Evolutionary conservation across 2,329 filamentous ascomycete species (phyloP).

Genomic region (Cladosporium sp.): DNA sequence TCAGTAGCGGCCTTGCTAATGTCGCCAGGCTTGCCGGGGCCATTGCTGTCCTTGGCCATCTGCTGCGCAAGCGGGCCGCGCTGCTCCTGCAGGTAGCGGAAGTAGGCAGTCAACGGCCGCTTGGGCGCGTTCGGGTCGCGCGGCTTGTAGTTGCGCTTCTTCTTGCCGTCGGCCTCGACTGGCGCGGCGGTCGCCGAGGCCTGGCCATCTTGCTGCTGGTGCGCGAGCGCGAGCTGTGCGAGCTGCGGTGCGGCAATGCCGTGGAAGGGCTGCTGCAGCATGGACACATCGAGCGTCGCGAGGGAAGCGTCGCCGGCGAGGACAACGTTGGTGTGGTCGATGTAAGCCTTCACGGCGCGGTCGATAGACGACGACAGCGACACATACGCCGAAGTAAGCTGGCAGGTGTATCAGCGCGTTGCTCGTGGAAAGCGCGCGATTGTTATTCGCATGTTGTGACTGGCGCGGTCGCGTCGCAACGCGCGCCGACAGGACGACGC

Average conservation of each 20-base stretch:
- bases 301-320: constrained; percentile 47
- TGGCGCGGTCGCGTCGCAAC: constrained; percentile 13
- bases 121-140: constrained; percentile 89
- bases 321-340: constrained; percentile 80
- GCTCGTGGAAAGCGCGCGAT: constrained; percentile 32
- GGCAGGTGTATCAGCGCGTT: constrained; percentile 10
- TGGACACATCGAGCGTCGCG: constrained; percentile 27
- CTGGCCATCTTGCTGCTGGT: constrained; percentile 1
- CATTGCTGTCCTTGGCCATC: constrained; percentile 58
- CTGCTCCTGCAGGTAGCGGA: constrained; percentile 86
- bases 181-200: constrained; percentile 15
- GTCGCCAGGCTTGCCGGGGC: constrained; percentile 67
- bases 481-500: not conserved
- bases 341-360: constrained; percentile 74
- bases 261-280: constrained; percentile 25
- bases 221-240: constrained; percentile 19
- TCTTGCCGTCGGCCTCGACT: constrained; percentile 15
- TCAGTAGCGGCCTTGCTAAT: constrained; percentile 82
- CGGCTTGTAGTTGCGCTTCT: constrained; percentile 41
- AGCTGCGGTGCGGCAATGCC: constrained; percentile 21
- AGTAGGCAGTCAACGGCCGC: constrained; percentile 88
- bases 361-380: constrained; percentile 74
- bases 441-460: constrained; percentile 2
- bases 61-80: constrained; percentile 67
- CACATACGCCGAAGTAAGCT: constrained; percentile 73